Conservation (phyloP, 1,284 basidiomycete genomes). For the Schizopora paradoxa region DNA sequence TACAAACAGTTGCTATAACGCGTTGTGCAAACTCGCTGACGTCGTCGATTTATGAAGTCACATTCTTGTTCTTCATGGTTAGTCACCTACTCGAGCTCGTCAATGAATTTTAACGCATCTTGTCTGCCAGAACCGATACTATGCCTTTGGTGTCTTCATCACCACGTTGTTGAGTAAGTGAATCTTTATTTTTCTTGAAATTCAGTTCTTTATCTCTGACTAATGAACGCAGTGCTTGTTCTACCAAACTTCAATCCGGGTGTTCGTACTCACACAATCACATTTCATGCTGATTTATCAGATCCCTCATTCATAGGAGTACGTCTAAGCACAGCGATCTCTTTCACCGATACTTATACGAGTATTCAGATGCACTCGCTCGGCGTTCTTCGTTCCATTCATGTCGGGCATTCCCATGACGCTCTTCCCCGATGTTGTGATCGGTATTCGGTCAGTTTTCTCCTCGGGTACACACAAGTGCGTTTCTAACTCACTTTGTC, state of each 20-base stretch:
- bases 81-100: neutral
- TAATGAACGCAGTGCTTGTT: no score
- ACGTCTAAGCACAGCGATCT: no score
- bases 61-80: constrained; percentile 4
- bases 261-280: no score
- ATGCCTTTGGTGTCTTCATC: constrained; percentile 3
- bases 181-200: neutral
- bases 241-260: neutral
- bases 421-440: constrained; percentile 4
- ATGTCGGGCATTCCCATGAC: constrained; percentile 3
- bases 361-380: neutral
- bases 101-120: neutral
- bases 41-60: neutral
- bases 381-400: constrained; percentile 1
- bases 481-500: neutral
- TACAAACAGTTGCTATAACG: neutral
- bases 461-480: no score
- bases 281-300: no score
- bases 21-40: neutral
- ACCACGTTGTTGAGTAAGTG: constrained; percentile 1
- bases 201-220: no score
- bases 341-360: neutral
- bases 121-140: constrained; percentile 1
- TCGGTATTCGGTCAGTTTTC: constrained; percentile 6
- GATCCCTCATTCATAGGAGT: no score